Conservation (phyloP, 305 asterid genomes). For the Fraxinus xanthoxyloides region DNA sequence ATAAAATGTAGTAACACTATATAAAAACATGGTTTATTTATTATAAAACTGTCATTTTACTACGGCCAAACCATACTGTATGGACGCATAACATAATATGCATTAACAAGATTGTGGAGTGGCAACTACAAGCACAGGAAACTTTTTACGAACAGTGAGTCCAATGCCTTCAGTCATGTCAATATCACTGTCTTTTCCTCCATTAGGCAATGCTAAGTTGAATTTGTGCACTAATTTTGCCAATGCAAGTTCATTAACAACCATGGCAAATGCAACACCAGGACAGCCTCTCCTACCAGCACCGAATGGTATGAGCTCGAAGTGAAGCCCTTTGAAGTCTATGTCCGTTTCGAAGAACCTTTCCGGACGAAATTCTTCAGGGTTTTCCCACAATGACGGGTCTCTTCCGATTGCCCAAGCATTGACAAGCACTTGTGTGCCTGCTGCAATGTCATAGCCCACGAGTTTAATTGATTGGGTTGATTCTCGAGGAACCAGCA, state of each 20-base stretch:
- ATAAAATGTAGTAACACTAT: too few species aligned
- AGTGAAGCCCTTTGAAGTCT: background rate
- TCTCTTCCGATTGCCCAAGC: background rate
- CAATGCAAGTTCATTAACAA: background rate
- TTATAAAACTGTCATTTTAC: too few species aligned
- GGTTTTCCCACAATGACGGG: background rate
- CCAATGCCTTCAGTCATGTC: constrained; percentile 25
- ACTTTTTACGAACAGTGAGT: background rate
- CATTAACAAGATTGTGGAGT: background rate
- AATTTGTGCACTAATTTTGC: constrained; percentile 12
- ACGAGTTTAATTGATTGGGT: constrained; percentile 9
- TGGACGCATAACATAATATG: too few species aligned
- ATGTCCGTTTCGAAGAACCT: background rate
- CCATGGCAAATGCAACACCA: background rate
- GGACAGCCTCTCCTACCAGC: constrained; percentile 31
- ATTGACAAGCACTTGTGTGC: constrained; percentile 24
- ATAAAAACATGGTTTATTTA: too few species aligned
- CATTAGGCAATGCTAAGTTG: constrained; percentile 13
- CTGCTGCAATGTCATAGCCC: constrained; percentile 16
- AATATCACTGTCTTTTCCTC: background rate
- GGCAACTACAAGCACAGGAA: constrained; percentile 8
- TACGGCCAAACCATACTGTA: too few species aligned
- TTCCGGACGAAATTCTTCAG: background rate
- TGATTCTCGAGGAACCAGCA: constrained; percentile 19
- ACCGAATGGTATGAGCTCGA: constrained; percentile 25